Evolutionary conservation across 768 basidiomycete species (phyloP), one percentile per base, ranked within the genome.

Genomic region (Baorangia bicolor): DNA sequence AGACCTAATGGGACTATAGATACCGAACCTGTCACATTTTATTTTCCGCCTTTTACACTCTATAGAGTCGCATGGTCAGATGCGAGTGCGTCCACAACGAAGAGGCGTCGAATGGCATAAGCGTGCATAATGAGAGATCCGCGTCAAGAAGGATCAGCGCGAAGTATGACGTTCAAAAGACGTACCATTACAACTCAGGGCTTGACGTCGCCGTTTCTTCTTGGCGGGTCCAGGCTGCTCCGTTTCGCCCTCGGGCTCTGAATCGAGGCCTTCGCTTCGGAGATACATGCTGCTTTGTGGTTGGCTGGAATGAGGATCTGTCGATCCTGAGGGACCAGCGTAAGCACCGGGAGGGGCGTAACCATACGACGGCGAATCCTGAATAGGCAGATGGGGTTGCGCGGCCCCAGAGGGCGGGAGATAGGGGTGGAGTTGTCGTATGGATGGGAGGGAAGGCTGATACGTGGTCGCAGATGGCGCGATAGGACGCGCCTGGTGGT

Each of bases 41-140:
- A 92, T 92, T 78, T 93, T 92, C 40, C 90, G 81, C 64, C 90
- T 76, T 71, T 92, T 92, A 71, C 90, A 92, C 70, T 92, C 91
- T 91, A 66, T 45, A 51, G 39, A 49, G 49, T 40, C 55, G 55
- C 40, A 59, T 57, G 55, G 37, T 53, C 48, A 49, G 37, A 46
- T 57, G 25, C 31, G 35, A 44, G 49, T 48, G 34, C 23, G n/a
- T 47, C 16, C 31, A 46, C 34, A 33, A 33, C 16, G 27, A 23
- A 57, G 51, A 50, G 30, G 53, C 11, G 47, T 50, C 50, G 51
- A 49, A 47, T 16, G 46, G 50, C 34, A 35, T 45, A 18, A 38
- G 42, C 14, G 33, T 21, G 42, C 25, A 41, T 31, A n/a, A 33
- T n/a, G 51, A 33, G 49, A 25, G 31, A 57, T 41, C 52, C 30